A percentile compares a stretch with the other conserved stretches of the same genome.
Conservation (phyloP, 192 early-diverging fungal species). For the Neocallimastix lanati region DNA sequence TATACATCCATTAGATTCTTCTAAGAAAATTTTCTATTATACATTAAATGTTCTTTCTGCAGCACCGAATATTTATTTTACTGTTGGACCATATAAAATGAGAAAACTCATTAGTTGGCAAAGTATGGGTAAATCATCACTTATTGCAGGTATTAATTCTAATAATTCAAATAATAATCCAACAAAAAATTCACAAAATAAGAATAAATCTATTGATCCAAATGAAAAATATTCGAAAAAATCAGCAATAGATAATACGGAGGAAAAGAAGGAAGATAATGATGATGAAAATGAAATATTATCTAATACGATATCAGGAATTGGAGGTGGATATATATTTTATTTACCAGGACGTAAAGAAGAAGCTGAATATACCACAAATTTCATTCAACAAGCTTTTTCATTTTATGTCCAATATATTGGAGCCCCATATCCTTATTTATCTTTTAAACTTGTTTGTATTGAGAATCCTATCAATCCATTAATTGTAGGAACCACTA, state of each 20-base stretch:
- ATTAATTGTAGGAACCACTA: slow-evolving; percentile 52
- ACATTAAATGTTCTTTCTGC: slow-evolving; percentile 43
- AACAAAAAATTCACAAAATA: neutral
- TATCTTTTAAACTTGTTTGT: slow-evolving; percentile 66
- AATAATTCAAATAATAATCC: neutral
- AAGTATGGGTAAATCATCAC: slow-evolving; percentile 1
- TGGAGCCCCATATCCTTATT: slow-evolving; percentile 63
- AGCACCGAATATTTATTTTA: slow-evolving; percentile 55
- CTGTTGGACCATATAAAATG: slow-evolving; percentile 38
- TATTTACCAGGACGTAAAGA: slow-evolving; percentile 33
- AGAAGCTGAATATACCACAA: slow-evolving; percentile 42
- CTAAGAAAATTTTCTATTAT: slow-evolving; percentile 48
- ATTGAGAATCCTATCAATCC: slow-evolving; percentile 53
- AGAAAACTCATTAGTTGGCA: slow-evolving; percentile 13
- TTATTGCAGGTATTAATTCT: neutral
- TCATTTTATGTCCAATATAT: slow-evolving; percentile 74
- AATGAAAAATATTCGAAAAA: neutral
- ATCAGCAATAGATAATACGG: neutral
- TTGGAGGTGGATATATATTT: slow-evolving; percentile 51
- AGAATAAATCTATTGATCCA: neutral
- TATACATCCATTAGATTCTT: slow-evolving; percentile 32
- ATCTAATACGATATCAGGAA: slow-evolving; percentile 4
- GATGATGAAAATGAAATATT: slow-evolving; percentile 3
- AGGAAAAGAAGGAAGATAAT: slow-evolving; percentile 5
- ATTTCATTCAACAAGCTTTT: slow-evolving; percentile 45